Conservation (phyloP, 345 rosid species). For the Camelina sativa region DNA sequence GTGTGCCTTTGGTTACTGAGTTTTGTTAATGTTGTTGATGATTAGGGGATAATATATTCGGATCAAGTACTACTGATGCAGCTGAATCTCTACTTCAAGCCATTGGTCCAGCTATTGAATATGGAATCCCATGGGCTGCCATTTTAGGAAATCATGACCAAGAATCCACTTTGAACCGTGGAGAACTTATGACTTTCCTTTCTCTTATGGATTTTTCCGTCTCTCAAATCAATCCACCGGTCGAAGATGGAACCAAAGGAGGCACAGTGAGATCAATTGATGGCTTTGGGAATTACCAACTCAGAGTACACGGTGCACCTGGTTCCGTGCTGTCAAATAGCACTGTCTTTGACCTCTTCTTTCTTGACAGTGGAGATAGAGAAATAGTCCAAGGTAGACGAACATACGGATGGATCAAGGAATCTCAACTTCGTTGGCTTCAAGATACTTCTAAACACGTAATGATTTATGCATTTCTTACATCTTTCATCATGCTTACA, state of each 20-base stretch:
- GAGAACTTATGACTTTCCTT: conserved; percentile 82
- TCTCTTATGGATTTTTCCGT: conserved; percentile 90
- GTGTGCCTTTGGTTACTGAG: not conserved
- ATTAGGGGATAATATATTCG: conserved; percentile 93
- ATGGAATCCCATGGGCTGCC: conserved; percentile 91
- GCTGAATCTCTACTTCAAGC: conserved; percentile 82
- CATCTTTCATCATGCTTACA: conserved; percentile 15
- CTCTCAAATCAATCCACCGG: conserved; percentile 64
- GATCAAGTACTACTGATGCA: conserved; percentile 79
- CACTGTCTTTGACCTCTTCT: conserved; percentile 77
- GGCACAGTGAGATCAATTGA: conserved; percentile 50
- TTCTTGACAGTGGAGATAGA: conserved; percentile 88
- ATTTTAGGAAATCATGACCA: conserved; percentile 95
- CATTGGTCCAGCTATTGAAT: conserved; percentile 73
- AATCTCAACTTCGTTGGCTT: conserved; percentile 87
- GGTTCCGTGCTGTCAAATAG: conserved; percentile 75
- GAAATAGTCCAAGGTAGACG: conserved; percentile 63
- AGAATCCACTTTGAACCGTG: conserved; percentile 79
- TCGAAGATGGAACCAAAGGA: conserved; percentile 37
- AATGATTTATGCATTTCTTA: not conserved
- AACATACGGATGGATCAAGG: conserved; percentile 89
- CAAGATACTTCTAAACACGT: conserved; percentile 50
- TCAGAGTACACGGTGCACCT: conserved; percentile 70
- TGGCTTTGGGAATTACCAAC: conserved; percentile 81
- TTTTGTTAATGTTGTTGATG: conserved; percentile 7